These are phyloP conservation scores for Trypethelium eluteriae DNA, from an alignment of 495 filamentous ascomycete genomes.

Conservation along the genomic window DNA sequence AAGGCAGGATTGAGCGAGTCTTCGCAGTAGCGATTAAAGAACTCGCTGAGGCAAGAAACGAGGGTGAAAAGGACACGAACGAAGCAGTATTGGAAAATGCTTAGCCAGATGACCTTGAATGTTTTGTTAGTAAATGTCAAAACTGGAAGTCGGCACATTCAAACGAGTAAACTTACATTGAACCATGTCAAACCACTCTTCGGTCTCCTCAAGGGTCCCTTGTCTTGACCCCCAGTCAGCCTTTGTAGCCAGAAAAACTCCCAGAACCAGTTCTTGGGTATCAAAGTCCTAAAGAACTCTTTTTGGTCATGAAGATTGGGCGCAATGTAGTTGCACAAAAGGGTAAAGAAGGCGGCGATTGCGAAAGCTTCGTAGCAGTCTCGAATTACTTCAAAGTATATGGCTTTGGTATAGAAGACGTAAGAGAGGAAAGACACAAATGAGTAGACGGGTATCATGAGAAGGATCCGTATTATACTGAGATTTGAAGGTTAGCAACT, in stretches of 20 bases:
- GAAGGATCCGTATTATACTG: constrained; percentile 79
- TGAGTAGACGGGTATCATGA: constrained; percentile 84
- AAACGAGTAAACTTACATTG: constrained; percentile 43
- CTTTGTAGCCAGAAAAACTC: constrained; percentile 62
- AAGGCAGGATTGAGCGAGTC: constrained; percentile 68
- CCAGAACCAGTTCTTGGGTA: constrained; percentile 66
- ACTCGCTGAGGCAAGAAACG: constrained; percentile 65
- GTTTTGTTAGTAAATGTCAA: constrained; percentile 12
- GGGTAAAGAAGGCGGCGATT: constrained; percentile 83
- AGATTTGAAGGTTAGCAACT: neutral
- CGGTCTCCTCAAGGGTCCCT: constrained; percentile 63
- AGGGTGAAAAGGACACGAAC: constrained; percentile 79
- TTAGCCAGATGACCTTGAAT: constrained; percentile 67
- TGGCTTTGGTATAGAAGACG: constrained; percentile 66
- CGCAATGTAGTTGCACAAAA: constrained; percentile 76
- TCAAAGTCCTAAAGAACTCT: constrained; percentile 68
- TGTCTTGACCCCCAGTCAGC: constrained; percentile 54
- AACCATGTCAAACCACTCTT: constrained; percentile 88
- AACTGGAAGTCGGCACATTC: neutral
- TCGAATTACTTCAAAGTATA: constrained; percentile 74
- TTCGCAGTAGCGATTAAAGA: constrained; percentile 65
- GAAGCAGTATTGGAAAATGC: constrained; percentile 86
- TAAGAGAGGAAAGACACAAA: constrained; percentile 70
- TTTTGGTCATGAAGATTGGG: constrained; percentile 79
- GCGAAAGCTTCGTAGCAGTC: constrained; percentile 92